phyloP scores from a whole-genome alignment of 2,329 filamentous ascomycete species.

The Fusarium sp. region DNA sequence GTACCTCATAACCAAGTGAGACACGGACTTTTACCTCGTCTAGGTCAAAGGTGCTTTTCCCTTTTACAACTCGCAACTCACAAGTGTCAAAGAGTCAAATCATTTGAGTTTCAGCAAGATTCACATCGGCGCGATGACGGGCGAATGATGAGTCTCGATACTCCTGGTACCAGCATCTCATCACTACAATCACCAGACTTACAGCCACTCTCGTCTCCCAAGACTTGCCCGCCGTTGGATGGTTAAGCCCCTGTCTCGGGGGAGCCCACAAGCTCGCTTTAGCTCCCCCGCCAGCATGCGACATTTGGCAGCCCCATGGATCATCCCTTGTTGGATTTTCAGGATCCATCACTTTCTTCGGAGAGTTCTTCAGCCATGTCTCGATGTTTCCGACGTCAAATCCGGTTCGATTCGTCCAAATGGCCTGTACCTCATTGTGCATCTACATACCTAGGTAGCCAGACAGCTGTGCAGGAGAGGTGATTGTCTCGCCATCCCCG shows the following conservation, averaged over 20 bases:
- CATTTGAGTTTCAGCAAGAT: slow-evolving; percentile 3
- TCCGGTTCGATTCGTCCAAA: slow-evolving; percentile 21
- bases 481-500: slow-evolving; percentile 31
- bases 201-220: slow-evolving; percentile 3
- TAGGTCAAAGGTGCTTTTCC: neutral
- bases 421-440: slow-evolving; percentile 4
- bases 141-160: slow-evolving; percentile 11
- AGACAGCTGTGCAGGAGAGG: slow-evolving; percentile 13
- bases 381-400: slow-evolving; percentile 24
- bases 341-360: slow-evolving; percentile 33
- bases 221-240: slow-evolving; percentile 12
- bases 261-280: slow-evolving; percentile 14
- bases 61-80: slow-evolving; percentile 12
- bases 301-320: slow-evolving; percentile 13
- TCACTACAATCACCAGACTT: neutral
- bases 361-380: slow-evolving; percentile 41
- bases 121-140: slow-evolving; percentile 22
- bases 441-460: neutral
- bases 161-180: neutral
- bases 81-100: slow-evolving; percentile 3
- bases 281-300: slow-evolving; percentile 2
- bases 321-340: slow-evolving; percentile 25
- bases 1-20: neutral
- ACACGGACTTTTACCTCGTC: neutral
- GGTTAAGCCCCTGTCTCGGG: slow-evolving; percentile 24